Conservation (phyloP, 805 yeast genomes). For the Saccharomycopsis guyanensis region DNA sequence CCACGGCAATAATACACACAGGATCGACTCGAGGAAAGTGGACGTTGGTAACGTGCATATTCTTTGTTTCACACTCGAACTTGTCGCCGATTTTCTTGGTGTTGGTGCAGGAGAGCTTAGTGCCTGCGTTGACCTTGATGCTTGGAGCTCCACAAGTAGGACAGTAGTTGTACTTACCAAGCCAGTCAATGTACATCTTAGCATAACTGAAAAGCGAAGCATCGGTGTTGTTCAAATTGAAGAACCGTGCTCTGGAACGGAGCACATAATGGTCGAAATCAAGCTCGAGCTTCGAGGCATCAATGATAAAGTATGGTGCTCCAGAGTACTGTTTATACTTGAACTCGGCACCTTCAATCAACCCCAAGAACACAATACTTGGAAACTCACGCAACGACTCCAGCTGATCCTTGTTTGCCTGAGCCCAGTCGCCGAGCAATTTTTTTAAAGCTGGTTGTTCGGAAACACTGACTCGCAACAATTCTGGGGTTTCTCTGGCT, state of each 20-base stretch:
- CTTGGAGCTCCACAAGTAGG: conserved; percentile 76
- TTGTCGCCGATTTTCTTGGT: neutral
- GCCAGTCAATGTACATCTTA: conserved; percentile 81
- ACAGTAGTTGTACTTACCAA: conserved; percentile 63
- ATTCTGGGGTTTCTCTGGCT: conserved; percentile 2
- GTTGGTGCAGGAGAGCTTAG: conserved; percentile 44
- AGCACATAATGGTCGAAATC: neutral
- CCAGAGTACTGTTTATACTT: conserved; percentile 43
- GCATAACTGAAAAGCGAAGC: conserved; percentile 75
- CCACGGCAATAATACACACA: conserved; percentile 74
- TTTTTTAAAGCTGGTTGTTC: conserved; percentile 17
- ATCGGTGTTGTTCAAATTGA: conserved; percentile 31
- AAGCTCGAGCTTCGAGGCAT: conserved; percentile 30
- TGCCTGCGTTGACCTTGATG: conserved; percentile 61
- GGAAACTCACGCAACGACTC: conserved; percentile 19
- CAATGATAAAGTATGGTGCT: conserved; percentile 58
- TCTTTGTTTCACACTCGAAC: conserved; percentile 31
- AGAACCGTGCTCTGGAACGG: conserved; percentile 6
- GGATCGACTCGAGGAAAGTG: conserved; percentile 92
- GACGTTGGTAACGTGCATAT: conserved; percentile 55
- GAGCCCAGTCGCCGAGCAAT: conserved; percentile 21
- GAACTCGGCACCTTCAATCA: conserved; percentile 31
- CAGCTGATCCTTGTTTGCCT: conserved; percentile 17
- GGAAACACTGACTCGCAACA: conserved; percentile 22
- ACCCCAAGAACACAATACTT: conserved; percentile 33